A percentile compares a stretch with the other conserved stretches of the same genome.
These are phyloP conservation scores for Chlorencoelia australis DNA, from an alignment of 2,329 filamentous ascomycete species.

Conservation along the genomic window DNA sequence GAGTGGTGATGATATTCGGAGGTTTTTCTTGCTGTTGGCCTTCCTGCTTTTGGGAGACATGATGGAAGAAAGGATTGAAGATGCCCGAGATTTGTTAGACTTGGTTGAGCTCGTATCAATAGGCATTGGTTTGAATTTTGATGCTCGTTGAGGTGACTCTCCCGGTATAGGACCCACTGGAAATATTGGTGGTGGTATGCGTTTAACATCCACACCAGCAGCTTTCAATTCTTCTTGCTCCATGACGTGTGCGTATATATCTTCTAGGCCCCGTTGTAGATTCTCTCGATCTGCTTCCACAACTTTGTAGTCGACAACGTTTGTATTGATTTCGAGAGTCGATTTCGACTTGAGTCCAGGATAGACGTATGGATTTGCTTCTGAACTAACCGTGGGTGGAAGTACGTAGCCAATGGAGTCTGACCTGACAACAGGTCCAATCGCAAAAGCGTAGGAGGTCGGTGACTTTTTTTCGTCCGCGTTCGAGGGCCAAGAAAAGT, in stretches of 20 bases:
- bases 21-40: slow-evolving; percentile 31
- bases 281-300: slow-evolving; percentile 64
- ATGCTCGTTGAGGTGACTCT: slow-evolving; percentile 31
- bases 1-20: slow-evolving; percentile 55
- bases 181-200: slow-evolving; percentile 28
- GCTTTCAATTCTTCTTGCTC: slow-evolving; percentile 68
- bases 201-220: slow-evolving; percentile 40
- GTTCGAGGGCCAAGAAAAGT: slow-evolving; percentile 44
- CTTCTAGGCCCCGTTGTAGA: slow-evolving; percentile 75
- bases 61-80: slow-evolving; percentile 50
- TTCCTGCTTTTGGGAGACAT: slow-evolving; percentile 32
- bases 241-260: slow-evolving; percentile 86
- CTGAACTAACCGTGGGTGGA: slow-evolving; percentile 15
- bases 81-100: slow-evolving; percentile 40
- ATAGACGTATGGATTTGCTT: slow-evolving; percentile 33
- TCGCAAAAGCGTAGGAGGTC: neutral
- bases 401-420: slow-evolving; percentile 6
- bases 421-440: neutral
- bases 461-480: slow-evolving; percentile 23
- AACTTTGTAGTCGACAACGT: slow-evolving; percentile 62
- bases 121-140: slow-evolving; percentile 36
- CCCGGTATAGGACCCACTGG: slow-evolving; percentile 19
- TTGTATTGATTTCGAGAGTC: slow-evolving; percentile 5
- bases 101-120: slow-evolving; percentile 32
- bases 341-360: slow-evolving; percentile 30